Evolutionary conservation across 108 stramenopile species (phyloP), one percentile per base, ranked within the genome.

Genomic region (Tribonema minus): DNA sequence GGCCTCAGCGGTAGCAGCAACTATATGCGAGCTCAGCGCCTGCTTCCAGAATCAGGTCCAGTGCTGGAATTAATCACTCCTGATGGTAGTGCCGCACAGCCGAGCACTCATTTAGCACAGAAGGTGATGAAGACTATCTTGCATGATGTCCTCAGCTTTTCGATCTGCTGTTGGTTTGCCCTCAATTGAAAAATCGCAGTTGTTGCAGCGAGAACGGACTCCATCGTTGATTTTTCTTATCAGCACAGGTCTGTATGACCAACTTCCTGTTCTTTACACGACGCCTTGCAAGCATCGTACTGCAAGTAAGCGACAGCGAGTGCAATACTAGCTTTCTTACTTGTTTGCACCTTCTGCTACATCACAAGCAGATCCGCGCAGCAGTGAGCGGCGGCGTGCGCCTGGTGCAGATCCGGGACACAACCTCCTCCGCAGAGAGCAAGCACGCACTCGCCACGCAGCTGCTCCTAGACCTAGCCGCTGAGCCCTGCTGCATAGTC

Each of bases 321-420:
- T 20, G 46, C 46, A 54, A 54, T 20, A 54, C 15, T 20, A 54
- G 46, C 46, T 54, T 20, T 15, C 46, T 54, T 15, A 15, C 46
- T 20, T 54, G 9, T 54, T 9, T 54, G 20, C 20, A 15, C 46
- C 46, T 15, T 15, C 46, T 54, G 9, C 46, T 54, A 9, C 15
- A 9, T 15, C 46, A 20, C 46, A 54, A 54, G n/a, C 46, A 54
- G 46, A 54, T 54, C 46, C 15, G 15, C 15, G 46, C 9, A 15
- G 77, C 77, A 0, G 40, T 70, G 33, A 58, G 35, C 9, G 77
- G 77, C 5, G 77, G 77, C n/a, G 77, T 79, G 23, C 60, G 54
- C 12, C 68, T 79, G 6, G 68, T 79, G 12, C 77, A 79, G 77
- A 38, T 79, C 15, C 59, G 77, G n/a, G 77, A 79, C 77, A 26